Evolutionary conservation across 495 filamentous ascomycete genomes (phyloP), one percentile per base, ranked within the genome.

Genomic region (Aspergillus avenaceus): DNA sequence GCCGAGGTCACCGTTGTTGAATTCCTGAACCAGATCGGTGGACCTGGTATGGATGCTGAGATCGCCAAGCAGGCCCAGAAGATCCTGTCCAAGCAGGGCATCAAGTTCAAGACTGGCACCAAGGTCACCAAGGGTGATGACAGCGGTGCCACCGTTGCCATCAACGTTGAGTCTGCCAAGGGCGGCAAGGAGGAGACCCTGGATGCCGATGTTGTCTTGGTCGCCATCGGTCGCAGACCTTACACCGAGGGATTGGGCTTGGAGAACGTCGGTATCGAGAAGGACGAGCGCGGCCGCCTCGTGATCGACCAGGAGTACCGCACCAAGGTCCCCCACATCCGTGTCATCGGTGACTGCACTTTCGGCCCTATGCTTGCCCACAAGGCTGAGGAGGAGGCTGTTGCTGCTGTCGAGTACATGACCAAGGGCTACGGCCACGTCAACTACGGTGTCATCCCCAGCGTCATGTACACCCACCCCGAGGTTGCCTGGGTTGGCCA

Each of bases 341-440:
- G 93, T 55, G 91, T 91, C 63, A 85, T 98, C 56, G 93, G 93
- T 62, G 93, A 98, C 72, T 88, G 83, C 68, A 98, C 93, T 14
- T 98, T 97, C 73, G 93, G 93, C 14, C 95, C 93, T 60, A 98
- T 98, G 93, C 84, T 98, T 61, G 93, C 93, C 43, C 93, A 98
- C 81, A 98, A 98, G 81, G 93, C 95, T 34, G 93, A 98, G 76
- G 93, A 98, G 76, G 93, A 98, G 76, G 93, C 78, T 47, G 91
- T 97, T 41, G 93, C 93, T 11, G 91, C 82, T 32, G 79, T 97
- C 34, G 93, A 98, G 72, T 97, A 90, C 80, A 90, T 98, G 73
- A 90, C 86, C 73, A 97, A 96, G 77, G 90, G 89, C 53, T 86
- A 92, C 73, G 93, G 93, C 28, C 93, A 98, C 72, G 93, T 98